Base-by-base conservation (phyloP, 352 stramenopile genomes). In the Phytophthora uliginosa region DNA sequence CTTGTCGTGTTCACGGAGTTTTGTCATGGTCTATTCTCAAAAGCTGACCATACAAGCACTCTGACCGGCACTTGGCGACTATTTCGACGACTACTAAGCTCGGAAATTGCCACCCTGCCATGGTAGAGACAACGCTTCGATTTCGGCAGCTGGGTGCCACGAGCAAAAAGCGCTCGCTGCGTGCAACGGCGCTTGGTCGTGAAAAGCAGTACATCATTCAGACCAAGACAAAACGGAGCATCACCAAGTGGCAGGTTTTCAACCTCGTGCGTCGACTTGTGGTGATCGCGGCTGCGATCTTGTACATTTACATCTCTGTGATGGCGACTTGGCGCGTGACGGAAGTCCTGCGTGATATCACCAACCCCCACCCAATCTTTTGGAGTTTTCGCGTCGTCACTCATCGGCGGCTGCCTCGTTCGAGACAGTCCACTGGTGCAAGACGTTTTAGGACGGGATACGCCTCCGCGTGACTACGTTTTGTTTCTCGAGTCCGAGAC, bases 251-350 rank as follows among this genome's bases (percentile, higher is more conserved):
- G 51, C 52, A 74, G 36, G 2, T 69, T 4, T 57, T 77, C 18
- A 58, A 71, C 31, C 1, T 81, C 15, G 50, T 73, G 7, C 63
- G 74, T 28, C 70, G 74, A n/a, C 28, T 78, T n/a, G 42, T 69
- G 26, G 56, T 68, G 8, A 50, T 81, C 7, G 70, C 52, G 4
- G 74, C 74, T 7, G 74, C 74, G 13, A 59, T 72, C 1, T 57
- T 68, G 54, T 84, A 84, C 51, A 71, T 77, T 1, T 62, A 73
- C 28, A 58, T 78, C 13, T 82, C 69, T 0, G 33, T 79, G 20
- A 20, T 74, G 26, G 71, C 74, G 12, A 66, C 54, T 0, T 75
- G 52, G 34, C 55, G 36, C 13, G 72, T 74, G 15, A 54, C 74
- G 8, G 33, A 55, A 20, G 59, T 82, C 17, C 24, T 81, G 18